Evolutionary conservation across 225 moss, liverwort and hornwort species (phyloP), one percentile per base, ranked within the genome.

Genomic region (Ulota crispa): DNA sequence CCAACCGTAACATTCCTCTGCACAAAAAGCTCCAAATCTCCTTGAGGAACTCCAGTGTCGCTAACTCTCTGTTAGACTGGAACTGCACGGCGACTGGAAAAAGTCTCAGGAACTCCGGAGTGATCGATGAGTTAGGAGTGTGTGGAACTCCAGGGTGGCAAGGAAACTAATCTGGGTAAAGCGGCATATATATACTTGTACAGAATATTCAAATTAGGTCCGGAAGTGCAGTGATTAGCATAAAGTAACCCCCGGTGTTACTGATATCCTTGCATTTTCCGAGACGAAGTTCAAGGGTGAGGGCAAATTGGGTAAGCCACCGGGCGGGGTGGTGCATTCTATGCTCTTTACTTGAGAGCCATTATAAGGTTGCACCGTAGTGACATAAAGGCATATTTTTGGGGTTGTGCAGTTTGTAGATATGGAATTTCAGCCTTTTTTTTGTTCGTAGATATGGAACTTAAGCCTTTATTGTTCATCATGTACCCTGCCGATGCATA

Each of bases 1-100:
- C 14, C 74, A 84, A 34, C 81, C 84, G 6, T 87, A 61, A 60
- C 14, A 1, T 20, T 68, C 32, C 39, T 39, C 39, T n/a, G n/a
- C n/a, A n/a, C n/a, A n/a, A n/a, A n/a, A n/a, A 39, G 39, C 39
- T 39, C 6, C 6, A 6, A 39, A 39, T 39, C 39, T 39, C 39
- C 39, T 8, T 39, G 6, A 39, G 9, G 3, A 12, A 13, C 13
- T n/a, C 12, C 12, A 43, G 3, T 47, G 16, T 47, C 16, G 16
- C 5, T 14, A 47, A 47, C 47, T 47, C 47, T 47, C 4, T 47
- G 43, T 43, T 13, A 16, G 47, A 47, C 47, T 47, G 47, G 47
- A 47, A 47, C 4, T 8, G 21, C 13, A n/a, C n/a, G n/a, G n/a
- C n/a, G n/a, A n/a, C n/a, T n/a, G 41, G 21, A 16, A 13, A 13